These are phyloP conservation scores for Ophiosphaerella narmari DNA, from an alignment of 2,329 filamentous ascomycete species.

Conservation along the genomic window DNA sequence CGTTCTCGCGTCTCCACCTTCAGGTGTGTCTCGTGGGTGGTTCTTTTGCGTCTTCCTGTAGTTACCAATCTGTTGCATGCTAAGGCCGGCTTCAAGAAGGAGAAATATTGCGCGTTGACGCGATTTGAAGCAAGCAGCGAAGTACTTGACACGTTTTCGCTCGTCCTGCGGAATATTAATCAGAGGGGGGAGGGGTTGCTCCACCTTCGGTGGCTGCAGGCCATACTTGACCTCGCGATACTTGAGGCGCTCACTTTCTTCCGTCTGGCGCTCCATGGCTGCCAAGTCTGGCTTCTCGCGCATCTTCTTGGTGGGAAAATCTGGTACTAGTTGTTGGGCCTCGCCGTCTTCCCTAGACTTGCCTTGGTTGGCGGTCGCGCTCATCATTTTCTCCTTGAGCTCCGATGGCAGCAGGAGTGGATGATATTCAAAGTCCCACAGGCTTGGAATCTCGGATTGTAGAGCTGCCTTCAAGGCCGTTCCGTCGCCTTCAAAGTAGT, in stretches of 20 bases:
- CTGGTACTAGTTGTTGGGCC: conserved; percentile 17
- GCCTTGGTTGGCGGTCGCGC: neutral
- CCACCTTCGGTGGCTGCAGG: conserved; percentile 29
- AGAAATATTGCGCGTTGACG: conserved; percentile 37
- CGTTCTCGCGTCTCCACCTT: conserved; percentile 7
- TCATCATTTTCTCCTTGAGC: conserved; percentile 3
- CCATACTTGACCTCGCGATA: conserved; percentile 41
- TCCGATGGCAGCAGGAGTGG: conserved; percentile 25
- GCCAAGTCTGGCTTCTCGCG: conserved; percentile 31
- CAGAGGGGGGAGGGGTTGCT: conserved; percentile 30
- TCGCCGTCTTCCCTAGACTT: neutral
- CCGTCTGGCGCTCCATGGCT: conserved; percentile 24
- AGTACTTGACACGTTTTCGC: conserved; percentile 28
- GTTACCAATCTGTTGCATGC: conserved; percentile 30
- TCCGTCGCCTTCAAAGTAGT: conserved; percentile 39
- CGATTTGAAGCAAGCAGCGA: conserved; percentile 37
- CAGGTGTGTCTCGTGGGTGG: conserved; percentile 28
- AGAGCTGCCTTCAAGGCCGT: conserved; percentile 39
- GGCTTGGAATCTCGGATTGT: conserved; percentile 38
- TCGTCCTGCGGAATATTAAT: conserved; percentile 37
- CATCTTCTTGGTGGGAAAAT: conserved; percentile 23
- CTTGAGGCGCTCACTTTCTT: conserved; percentile 36
- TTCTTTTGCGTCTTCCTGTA: conserved; percentile 29
- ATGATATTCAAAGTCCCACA: conserved; percentile 43
- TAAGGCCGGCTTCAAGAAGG: conserved; percentile 38